Conservation (phyloP, 768 basidiomycete genomes). For the Tulasnella sp. region DNA sequence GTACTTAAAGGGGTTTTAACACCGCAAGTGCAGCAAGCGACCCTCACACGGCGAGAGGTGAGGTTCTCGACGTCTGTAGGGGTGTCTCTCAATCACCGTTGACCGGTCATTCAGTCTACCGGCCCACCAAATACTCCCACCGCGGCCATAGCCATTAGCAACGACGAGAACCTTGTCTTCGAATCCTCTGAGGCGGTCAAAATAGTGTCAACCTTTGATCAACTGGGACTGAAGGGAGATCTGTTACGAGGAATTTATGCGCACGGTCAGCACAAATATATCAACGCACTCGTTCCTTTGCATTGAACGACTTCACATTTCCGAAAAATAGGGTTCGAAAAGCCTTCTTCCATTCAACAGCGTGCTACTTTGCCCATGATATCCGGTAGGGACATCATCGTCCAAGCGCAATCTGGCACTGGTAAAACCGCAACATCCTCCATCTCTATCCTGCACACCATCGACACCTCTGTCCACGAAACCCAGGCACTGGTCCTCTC, state of each 20-base stretch:
- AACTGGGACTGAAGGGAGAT: constrained; percentile 87
- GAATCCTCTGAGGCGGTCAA: constrained; percentile 88
- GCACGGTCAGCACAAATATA: constrained; percentile 55
- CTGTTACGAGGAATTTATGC: constrained; percentile 95
- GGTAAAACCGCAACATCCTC: constrained; percentile 99
- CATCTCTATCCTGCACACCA: constrained; percentile 94
- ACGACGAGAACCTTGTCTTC: constrained; percentile 79
- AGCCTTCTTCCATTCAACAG: constrained; percentile 96
- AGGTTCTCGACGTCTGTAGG: too few species aligned
- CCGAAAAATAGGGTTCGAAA: constrained; percentile 74
- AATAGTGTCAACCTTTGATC: constrained; percentile 74
- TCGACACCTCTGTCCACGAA: constrained; percentile 89
- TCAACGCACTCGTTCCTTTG: constrained; percentile 7
- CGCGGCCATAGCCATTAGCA: constrained; percentile 24
- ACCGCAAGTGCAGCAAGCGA: too few species aligned
- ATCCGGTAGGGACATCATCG: constrained; percentile 94
- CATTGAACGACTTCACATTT: background rate
- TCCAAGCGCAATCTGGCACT: constrained; percentile 97
- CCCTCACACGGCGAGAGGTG: too few species aligned
- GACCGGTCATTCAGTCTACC: too few species aligned
- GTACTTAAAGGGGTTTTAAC: too few species aligned
- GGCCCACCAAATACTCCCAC: too few species aligned
- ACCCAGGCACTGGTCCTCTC: constrained; percentile 94
- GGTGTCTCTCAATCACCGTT: too few species aligned
- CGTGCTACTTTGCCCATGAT: constrained; percentile 94